phyloP scores from a whole-genome alignment of 2,329 filamentous ascomycete genomes.

The Zymoseptoria pseudotritici region DNA sequence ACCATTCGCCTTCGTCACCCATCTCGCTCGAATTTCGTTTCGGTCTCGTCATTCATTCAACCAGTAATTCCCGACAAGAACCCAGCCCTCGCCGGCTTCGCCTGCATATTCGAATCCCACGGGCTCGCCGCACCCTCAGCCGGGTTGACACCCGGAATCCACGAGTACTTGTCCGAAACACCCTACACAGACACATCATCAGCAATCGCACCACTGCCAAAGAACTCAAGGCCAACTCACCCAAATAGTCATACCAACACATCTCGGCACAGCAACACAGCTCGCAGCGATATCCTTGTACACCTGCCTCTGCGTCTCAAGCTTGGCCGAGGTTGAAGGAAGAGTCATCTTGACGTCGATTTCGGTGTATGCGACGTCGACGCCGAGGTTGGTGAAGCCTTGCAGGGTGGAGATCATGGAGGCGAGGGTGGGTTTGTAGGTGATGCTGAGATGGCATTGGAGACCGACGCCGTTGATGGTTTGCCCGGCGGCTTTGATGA shows the following conservation, averaged over 20 bases:
- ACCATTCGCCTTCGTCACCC: neutral
- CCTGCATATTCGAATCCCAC: neutral
- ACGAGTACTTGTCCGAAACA: neutral
- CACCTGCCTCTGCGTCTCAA: neutral
- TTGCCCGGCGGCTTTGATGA: constrained; percentile 20
- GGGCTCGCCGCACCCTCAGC: neutral
- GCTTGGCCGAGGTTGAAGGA: neutral
- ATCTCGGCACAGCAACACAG: neutral
- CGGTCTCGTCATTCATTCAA: neutral
- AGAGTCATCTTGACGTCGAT: neutral
- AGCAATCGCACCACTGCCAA: neutral
- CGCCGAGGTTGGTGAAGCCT: neutral
- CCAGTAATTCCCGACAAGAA: neutral
- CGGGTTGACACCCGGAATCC: neutral
- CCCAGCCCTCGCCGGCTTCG: neutral
- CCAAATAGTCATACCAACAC: neutral
- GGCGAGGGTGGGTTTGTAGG: constrained; percentile 1
- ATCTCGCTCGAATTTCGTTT: neutral
- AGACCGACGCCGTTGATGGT: constrained; percentile 39
- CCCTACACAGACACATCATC: neutral
- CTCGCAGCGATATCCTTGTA: neutral
- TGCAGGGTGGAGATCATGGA: neutral
- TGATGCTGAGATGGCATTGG: constrained; percentile 45
- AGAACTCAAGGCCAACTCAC: neutral
- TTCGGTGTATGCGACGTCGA: neutral